phyloP scores from a whole-genome alignment of 148 eudicot species.

The Fagopyrum homotropicum region DNA sequence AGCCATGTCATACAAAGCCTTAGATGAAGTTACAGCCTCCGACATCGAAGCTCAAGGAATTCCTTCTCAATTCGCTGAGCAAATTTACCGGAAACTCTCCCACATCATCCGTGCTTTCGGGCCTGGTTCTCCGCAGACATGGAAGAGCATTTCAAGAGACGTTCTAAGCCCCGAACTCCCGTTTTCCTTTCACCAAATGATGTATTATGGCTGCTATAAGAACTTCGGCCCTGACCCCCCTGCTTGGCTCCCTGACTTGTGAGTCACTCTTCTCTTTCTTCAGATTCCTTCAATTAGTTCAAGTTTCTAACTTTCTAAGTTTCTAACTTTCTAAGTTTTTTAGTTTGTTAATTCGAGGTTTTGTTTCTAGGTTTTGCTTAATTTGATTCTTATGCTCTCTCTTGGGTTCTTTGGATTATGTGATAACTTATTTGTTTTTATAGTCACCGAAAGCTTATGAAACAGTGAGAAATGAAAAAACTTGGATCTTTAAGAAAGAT shows the following conservation, averaged over 20 bases:
- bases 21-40: conserved; percentile 35
- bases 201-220: conserved; percentile 76
- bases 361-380: conserved; percentile 1
- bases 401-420: not conserved
- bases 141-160: conserved; percentile 41
- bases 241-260: conserved; percentile 87
- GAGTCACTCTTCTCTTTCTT: conserved; percentile 13
- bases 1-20: conserved; percentile 31
- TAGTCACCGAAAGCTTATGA: not conserved
- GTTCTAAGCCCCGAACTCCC: conserved; percentile 68
- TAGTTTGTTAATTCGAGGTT: not conserved
- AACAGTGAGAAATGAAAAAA: not conserved
- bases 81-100: conserved; percentile 41
- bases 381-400: not conserved
- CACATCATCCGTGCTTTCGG: conserved; percentile 39
- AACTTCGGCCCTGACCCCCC: conserved; percentile 75
- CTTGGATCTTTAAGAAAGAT: not conserved
- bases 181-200: conserved; percentile 72
- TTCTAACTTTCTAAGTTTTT: not conserved
- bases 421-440: not conserved
- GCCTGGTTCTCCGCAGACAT: conserved; percentile 49
- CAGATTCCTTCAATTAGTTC: not conserved
- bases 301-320: not conserved
- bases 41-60: conserved; percentile 59
- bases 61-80: conserved; percentile 26